A percentile compares a stretch with the other conserved stretches of the same genome.
Evolutionary conservation across 495 filamentous ascomycete genomes (phyloP).

Genomic region (Podospora pseudopauciseta): DNA sequence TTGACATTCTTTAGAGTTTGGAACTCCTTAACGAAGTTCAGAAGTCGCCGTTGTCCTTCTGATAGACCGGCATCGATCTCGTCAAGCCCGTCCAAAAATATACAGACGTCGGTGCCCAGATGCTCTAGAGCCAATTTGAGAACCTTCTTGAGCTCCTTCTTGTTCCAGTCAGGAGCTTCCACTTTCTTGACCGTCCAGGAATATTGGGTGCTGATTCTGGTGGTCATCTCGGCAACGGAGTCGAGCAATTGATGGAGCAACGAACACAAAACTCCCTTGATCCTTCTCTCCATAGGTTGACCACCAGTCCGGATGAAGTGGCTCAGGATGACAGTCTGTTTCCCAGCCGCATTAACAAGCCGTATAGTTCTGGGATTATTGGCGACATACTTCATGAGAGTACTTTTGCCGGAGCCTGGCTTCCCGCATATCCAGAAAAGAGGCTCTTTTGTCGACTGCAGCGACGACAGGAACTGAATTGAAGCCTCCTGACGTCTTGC

Average conservation of each 20-base stretch:
- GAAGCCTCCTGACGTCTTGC: background rate
- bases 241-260: constrained; percentile 12
- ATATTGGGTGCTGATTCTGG: background rate
- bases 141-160: constrained; percentile 1
- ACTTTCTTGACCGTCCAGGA: too few relatives aligned
- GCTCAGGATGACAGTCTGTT: too few relatives aligned
- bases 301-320: constrained; percentile 17
- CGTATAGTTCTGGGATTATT: too few relatives aligned
- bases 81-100: constrained; percentile 15
- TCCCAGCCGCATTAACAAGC: too few relatives aligned
- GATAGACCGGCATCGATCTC: constrained; percentile 8
- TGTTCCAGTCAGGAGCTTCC: background rate
- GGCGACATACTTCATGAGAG: constrained; percentile 13
- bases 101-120: background rate
- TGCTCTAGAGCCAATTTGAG: background rate
- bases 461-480: constrained; percentile 1
- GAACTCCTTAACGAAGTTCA: background rate
- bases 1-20: background rate
- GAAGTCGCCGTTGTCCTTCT: background rate
- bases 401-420: constrained; percentile 20
- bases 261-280: constrained; percentile 18
- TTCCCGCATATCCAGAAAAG: constrained; percentile 18
- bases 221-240: background rate
- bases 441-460: background rate
- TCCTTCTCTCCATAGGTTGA: constrained; percentile 7